phyloP scores from a whole-genome alignment of 306 rosid genomes.

The Cicer yamashitae region DNA sequence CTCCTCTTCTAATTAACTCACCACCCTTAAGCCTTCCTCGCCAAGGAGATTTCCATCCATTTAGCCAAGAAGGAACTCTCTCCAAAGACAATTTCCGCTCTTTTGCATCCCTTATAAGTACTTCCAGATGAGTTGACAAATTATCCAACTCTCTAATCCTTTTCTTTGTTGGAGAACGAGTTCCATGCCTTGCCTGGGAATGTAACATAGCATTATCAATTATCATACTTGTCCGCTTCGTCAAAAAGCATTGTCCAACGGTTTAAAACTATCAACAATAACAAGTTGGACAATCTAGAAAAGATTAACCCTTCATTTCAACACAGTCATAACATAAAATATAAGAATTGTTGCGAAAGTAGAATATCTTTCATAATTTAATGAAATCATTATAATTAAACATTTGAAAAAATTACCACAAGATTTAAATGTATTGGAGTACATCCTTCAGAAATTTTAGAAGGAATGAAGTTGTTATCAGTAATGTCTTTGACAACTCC shows the following conservation, averaged over 20 bases:
- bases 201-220: conserved; percentile 33
- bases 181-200: conserved; percentile 94
- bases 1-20: conserved; percentile 71
- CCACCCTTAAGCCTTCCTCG: conserved; percentile 79
- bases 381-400: neutral
- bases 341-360: conserved; percentile 14
- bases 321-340: neutral
- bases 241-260: neutral
- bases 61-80: conserved; percentile 74
- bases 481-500: conserved; percentile 60
- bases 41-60: conserved; percentile 91
- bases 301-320: conserved; percentile 14
- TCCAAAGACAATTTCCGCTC: conserved; percentile 55
- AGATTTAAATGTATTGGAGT: conserved; percentile 84
- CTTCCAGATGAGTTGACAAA: conserved; percentile 59
- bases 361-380: conserved; percentile 48
- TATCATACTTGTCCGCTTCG: conserved; percentile 1
- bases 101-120: conserved; percentile 60
- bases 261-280: conserved; percentile 5
- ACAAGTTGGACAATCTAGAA: conserved; percentile 24
- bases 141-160: conserved; percentile 67
- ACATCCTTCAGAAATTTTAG: conserved; percentile 71
- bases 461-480: conserved; percentile 52
- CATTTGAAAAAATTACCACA: conserved; percentile 68
- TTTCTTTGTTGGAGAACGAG: conserved; percentile 88